Percentiles rank a stretch among this genome's conserved stretches.
Conservation (phyloP, 1,284 basidiomycete genomes). For the Malassezia yamatoensis region DNA sequence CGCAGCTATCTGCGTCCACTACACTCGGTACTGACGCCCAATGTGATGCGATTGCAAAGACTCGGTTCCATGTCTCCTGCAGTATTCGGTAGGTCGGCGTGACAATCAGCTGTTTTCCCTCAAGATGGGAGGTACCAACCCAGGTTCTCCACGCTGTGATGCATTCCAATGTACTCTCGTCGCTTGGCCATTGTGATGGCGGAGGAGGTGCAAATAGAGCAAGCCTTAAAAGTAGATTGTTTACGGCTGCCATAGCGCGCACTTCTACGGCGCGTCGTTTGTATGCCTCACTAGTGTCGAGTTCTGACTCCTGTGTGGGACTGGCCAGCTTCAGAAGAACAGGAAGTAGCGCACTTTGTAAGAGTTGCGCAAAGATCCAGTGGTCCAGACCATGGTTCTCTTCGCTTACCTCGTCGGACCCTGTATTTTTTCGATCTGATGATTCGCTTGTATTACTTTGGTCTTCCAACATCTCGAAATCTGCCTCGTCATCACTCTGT, state of each 20-base stretch:
- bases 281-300: neutral
- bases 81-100: neutral
- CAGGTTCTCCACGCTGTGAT: constrained; percentile 8
- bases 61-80: neutral
- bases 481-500: constrained; percentile 21
- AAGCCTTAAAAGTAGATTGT: constrained; percentile 29
- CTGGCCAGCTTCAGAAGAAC: constrained; percentile 21
- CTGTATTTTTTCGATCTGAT: neutral
- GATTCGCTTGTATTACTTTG: constrained; percentile 14
- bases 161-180: constrained; percentile 15
- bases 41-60: constrained; percentile 15
- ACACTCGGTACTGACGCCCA: constrained; percentile 12
- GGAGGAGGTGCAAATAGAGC: constrained; percentile 30
- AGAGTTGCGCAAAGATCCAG: constrained; percentile 2
- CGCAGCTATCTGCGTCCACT: constrained; percentile 3
- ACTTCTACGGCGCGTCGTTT: constrained; percentile 21
- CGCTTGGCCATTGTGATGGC: constrained; percentile 30
- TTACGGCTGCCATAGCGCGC: constrained; percentile 33
- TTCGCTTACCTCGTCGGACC: neutral
- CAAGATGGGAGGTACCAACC: constrained; percentile 7
- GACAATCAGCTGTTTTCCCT: neutral
- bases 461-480: constrained; percentile 16
- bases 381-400: neutral
- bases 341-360: constrained; percentile 11
- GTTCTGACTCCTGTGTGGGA: constrained; percentile 19